Evolutionary conservation across 108 stramenopile genomes (phyloP), one percentile per base, ranked within the genome.

Genomic region (Fragilaria radians): DNA sequence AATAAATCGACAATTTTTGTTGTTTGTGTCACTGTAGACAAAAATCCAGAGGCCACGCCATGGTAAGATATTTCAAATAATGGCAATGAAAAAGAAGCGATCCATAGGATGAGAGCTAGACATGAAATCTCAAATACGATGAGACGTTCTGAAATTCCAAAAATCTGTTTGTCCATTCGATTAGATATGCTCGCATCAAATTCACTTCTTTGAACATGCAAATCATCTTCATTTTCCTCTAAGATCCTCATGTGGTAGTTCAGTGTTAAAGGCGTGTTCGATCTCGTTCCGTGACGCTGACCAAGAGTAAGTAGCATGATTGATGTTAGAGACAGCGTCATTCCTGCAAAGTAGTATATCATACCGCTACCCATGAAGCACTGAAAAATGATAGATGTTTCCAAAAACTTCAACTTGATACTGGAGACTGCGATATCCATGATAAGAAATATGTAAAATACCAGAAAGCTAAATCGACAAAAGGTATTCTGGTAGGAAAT

Each of bases 61-160:
- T 28, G 49, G 52, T 72, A 74, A 2, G 52, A 33, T 21, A 74
- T 0, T 36, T 28, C 53, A 52, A 73, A 67, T 14, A 73, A 48
- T 21, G 77, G 77, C 32, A 75, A n/a, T 53, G 61, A 66, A 0
- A 72, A 34, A 5, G 73, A 61, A 30, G 79, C 70, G n/a, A 75
- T 49, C 70, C 69, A 72, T 4, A 75, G 47, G 11, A 71, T 14
- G 5, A 33, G 32, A 27, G 73, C 45, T 0, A 71, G 33, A n/a
- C 74, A 9, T 4, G 47, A 63, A 25, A 71, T 21, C 59, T 80
- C 70, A 48, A 52, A 80, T 19, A 68, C 32, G 5, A 74, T 22
- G n/a, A 64, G 19, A 21, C 50, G 46, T 45, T 67, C 61, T 62
- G 68, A 73, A 48, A 54, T 59, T 19, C 7, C 24, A 2, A 53